A percentile compares a stretch with the other conserved stretches of the same genome.
phyloP scores from a whole-genome alignment of 2,329 filamentous ascomycete genomes.

The Zymoseptoria passerinii region DNA sequence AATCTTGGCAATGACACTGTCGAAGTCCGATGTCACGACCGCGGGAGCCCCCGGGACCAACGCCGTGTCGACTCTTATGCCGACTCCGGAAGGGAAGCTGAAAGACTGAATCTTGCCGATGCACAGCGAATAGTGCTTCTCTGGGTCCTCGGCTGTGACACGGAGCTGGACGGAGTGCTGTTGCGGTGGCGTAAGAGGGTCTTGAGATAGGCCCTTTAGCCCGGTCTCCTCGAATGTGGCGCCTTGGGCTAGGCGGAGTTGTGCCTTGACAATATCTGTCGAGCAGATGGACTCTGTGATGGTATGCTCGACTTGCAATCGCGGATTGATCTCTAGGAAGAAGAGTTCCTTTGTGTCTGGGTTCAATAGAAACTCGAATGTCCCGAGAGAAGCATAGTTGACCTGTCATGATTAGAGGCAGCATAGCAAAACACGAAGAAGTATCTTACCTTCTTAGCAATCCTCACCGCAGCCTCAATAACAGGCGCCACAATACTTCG shows the following conservation, averaged over 20 bases:
- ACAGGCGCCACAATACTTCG: slow-evolving; percentile 41
- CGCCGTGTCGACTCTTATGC: slow-evolving; percentile 50
- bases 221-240: slow-evolving; percentile 29
- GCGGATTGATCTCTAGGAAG: slow-evolving; percentile 54
- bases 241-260: slow-evolving; percentile 49
- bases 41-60: slow-evolving; percentile 37
- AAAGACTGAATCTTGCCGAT: slow-evolving; percentile 52
- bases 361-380: slow-evolving; percentile 56
- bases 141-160: slow-evolving; percentile 49
- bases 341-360: slow-evolving; percentile 43
- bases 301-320: slow-evolving; percentile 55
- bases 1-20: slow-evolving; percentile 52
- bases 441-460: slow-evolving; percentile 39
- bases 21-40: slow-evolving; percentile 48
- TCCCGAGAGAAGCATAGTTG: slow-evolving; percentile 51
- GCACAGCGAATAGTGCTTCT: slow-evolving; percentile 47
- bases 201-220: slow-evolving; percentile 20
- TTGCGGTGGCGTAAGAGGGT: slow-evolving; percentile 32
- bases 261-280: slow-evolving; percentile 48
- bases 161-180: slow-evolving; percentile 48
- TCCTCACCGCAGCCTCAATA: slow-evolving; percentile 46
- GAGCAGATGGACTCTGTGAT: slow-evolving; percentile 50
- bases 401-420: slow-evolving; percentile 29
- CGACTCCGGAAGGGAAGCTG: slow-evolving; percentile 49
- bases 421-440: background rate